Evolutionary conservation across 495 filamentous ascomycete genomes (phyloP).

Genomic region (Penicillium cinerascens): DNA sequence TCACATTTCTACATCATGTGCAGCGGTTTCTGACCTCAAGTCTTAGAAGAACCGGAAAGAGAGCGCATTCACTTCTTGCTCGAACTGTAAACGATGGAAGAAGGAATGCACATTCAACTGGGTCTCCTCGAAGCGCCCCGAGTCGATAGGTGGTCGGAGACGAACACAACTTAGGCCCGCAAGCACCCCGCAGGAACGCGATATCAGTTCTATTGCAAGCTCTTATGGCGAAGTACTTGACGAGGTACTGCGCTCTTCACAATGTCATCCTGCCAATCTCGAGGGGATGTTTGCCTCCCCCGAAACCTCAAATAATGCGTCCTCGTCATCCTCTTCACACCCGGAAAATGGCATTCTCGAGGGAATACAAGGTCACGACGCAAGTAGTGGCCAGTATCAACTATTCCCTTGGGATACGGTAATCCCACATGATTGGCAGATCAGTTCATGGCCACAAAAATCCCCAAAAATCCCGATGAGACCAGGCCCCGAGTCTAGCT

Average conservation of each 20-base stretch:
- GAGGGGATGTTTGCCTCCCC: background rate
- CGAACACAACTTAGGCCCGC: background rate
- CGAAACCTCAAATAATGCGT: background rate
- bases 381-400: background rate
- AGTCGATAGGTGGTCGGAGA: slow-evolving; percentile 2
- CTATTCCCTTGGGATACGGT: background rate
- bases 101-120: slow-evolving; percentile 34
- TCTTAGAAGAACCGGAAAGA: slow-evolving; percentile 9
- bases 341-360: background rate
- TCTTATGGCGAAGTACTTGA: background rate
- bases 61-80: slow-evolving; percentile 18
- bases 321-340: background rate
- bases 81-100: slow-evolving; percentile 25
- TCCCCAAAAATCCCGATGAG: background rate
- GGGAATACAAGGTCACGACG: background rate
- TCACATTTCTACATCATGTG: background rate
- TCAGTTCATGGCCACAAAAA: background rate
- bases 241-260: slow-evolving; percentile 4
- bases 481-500: background rate
- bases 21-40: slow-evolving; percentile 2
- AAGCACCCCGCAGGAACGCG: background rate
- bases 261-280: background rate
- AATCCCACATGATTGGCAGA: background rate
- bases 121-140: slow-evolving; percentile 10
- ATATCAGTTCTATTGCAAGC: background rate